Base-by-base conservation (phyloP, 257 asterid species). In the Nicotiana otophora region DNA sequence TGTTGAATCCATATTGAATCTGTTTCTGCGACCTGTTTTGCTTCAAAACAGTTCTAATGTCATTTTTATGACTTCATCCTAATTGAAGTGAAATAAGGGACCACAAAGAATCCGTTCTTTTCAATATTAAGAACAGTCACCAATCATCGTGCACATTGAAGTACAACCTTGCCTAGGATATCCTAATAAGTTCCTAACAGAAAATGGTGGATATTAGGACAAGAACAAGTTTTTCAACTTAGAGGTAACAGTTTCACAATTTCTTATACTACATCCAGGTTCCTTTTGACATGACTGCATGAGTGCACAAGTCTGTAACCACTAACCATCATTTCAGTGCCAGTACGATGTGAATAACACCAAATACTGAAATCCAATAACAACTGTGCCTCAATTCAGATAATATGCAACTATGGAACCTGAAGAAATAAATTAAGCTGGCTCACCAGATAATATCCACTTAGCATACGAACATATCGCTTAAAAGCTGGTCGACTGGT, bases 401-500 rank as follows among this genome's bases (percentile, higher is more conserved):
- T 72, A 72, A 14, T 72, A 72, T 72, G 79, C 14, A 72, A 46
- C 26, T 36, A 7, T 74, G 62, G 26, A 26, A 51, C 42, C 62
- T 48, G 62, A 48, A 74, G 10, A 10, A 53, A 19, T 19, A 36
- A 26, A 53, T 46, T 63, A 42, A 42, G 68, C 10, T 53, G 60
- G 51, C 82, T 85, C 89, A 93, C 98, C 90, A 90, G 81, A 84
- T 92, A 94, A 84, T 92, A 93, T 87, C 97, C 97, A 88, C 97
- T 90, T 80, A 93, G 88, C 84, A 85, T 77, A 77, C 96, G 97
- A 67, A 94, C 68, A 31, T 91, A 94, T 87, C 95, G 72, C 87
- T 94, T 94, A 26, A 94, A 87, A 82, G 88, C 97, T 10, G 98
- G 97, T 31, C 98, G 94, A 85, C 98, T 94, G 51, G 98, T 93